Base-by-base conservation (phyloP, 2,329 filamentous ascomycete species). In the Hymenotorrendiella dingleyae region DNA sequence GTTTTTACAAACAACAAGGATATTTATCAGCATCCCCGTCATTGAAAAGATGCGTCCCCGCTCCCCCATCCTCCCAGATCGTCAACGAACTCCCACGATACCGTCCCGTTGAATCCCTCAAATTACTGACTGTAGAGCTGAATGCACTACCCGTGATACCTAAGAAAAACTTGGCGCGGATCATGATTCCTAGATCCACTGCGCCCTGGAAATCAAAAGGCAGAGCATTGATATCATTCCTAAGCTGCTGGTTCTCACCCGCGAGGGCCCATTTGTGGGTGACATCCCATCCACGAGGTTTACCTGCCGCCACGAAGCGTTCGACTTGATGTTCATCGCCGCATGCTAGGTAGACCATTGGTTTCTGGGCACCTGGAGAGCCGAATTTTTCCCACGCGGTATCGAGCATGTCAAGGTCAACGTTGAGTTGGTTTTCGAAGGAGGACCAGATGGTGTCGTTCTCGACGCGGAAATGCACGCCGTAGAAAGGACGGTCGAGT, bases 361-460 rank as follows among this genome's bases (percentile, higher is more conserved):
- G 62, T 42, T 54, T 57, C 19, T 50, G 29, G 17, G 46, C 29
- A 3, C 20, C 43, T 12, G 38, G 43, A 4, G 24, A 30, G 7
- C 54, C 56, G 45, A 53, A 57, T 28, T 52, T 53, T n/a, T 35
- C 38, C 62, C 62, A 65, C 7, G 59, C 57, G 12, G 44, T 39
- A 42, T 65, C 63, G 11, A 65, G 54, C 6, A 55, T 57, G 43
- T 64, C 63, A 1, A 65, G 58, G 46, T 64, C 60, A 23, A 56
- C 52, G 4, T 37, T 37, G 9, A 64, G 56, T 49, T 65, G 63
- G 43, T 59, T 46, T 19, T 65, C 63, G 33, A 60, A 49, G 1
- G 57, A 52, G n/a, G 52, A 58, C 63, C 63, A 65, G 40, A 65
- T 64, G 39, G 54, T 64, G 49, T 65, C 63, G 8, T 56, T 58